phyloP scores from a whole-genome alignment of 2,329 filamentous ascomycete genomes.

The Aspergillus pseudonomiae region DNA sequence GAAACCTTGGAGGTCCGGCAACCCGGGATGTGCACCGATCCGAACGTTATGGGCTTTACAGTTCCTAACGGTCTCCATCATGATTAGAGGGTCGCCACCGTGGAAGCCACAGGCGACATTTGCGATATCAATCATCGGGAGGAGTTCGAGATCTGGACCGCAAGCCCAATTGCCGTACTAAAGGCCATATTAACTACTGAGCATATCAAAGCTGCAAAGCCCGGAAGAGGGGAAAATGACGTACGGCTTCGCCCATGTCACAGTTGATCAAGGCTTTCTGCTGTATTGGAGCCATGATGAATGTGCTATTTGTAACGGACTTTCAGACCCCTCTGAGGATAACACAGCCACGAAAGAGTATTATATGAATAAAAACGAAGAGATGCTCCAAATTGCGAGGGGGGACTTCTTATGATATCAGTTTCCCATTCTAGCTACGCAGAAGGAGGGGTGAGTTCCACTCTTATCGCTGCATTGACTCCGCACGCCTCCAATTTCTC shows the following conservation, averaged over 20 bases:
- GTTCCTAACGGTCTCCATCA: conserved; percentile 61
- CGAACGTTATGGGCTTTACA: conserved; percentile 62
- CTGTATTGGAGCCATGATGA: conserved; percentile 53
- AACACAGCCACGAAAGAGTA: not conserved
- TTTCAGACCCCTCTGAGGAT: not conserved
- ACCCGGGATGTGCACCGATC: conserved; percentile 65
- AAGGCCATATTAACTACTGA: not conserved
- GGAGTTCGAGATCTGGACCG: conserved; percentile 63
- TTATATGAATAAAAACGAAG: not conserved
- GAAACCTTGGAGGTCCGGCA: conserved; percentile 68
- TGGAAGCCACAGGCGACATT: conserved; percentile 66
- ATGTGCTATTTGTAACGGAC: not conserved
- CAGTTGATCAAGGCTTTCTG: conserved; percentile 55
- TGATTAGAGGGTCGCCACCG: conserved; percentile 65
- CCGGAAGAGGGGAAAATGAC: conserved; percentile 1
- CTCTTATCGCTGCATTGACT: conserved; percentile 5
- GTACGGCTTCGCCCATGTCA: conserved; percentile 50
- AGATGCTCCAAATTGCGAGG: not conserved
- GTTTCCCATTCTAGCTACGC: not conserved
- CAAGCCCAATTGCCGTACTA: conserved; percentile 50
- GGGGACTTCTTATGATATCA: not conserved
- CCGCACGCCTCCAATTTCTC: conserved; percentile 9
- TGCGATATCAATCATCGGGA: conserved; percentile 63
- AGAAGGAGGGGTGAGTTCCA: conserved; percentile 2
- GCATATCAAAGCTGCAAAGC: not conserved